Evolutionary conservation across 371 early-diverging fungal species (phyloP).

Genomic region (Basidiobolus meristosporus): DNA sequence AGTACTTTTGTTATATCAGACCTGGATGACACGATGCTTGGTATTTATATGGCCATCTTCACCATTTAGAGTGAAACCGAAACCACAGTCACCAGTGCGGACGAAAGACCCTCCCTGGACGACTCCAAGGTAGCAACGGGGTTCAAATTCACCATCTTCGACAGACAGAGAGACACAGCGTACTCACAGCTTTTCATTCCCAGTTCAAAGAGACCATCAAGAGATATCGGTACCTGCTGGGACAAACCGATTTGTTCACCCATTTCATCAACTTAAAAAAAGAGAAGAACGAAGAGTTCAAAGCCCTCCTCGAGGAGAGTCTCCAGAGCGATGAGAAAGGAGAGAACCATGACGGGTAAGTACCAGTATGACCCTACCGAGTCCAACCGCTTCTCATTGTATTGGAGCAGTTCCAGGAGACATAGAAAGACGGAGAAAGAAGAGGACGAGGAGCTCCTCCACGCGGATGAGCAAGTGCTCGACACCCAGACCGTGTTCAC

Average conservation of each 20-base stretch:
- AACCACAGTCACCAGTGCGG: no score
- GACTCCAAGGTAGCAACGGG: no score
- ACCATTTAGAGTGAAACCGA: no score
- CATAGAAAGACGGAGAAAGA: constrained; percentile 90
- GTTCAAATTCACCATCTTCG: no score
- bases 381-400: neutral
- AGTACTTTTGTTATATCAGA: no score
- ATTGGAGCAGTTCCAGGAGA: constrained; percentile 30
- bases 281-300: constrained; percentile 17
- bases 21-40: no score
- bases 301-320: constrained; percentile 14
- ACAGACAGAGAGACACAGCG: no score
- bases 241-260: constrained; percentile 44
- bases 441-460: constrained; percentile 67
- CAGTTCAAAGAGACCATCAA: no score
- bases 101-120: no score
- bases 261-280: constrained; percentile 22
- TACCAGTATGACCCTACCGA: neutral
- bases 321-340: constrained; percentile 13
- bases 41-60: no score
- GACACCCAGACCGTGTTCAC: constrained; percentile 47
- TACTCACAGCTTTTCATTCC: no score
- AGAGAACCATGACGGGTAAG: constrained; percentile 3
- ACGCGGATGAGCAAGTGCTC: constrained; percentile 53
- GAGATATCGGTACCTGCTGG: constrained; percentile 58